Percentiles rank a stretch among this genome's conserved stretches.
phyloP scores from a whole-genome alignment of 139 green algal species.

The Chloropicon primus region DNA sequence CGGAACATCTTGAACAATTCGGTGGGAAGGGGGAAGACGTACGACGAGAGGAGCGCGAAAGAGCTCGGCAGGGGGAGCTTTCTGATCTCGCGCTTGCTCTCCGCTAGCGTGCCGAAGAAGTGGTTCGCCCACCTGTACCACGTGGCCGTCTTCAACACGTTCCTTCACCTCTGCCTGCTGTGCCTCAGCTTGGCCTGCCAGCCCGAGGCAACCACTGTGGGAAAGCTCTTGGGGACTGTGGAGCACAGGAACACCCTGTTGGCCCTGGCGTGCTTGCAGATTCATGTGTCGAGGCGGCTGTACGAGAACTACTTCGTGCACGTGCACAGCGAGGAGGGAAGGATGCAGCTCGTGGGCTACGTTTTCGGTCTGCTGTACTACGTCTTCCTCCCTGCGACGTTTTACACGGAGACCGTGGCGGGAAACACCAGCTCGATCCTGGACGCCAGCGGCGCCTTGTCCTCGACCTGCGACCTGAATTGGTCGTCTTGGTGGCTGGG shows the following conservation, averaged over 20 bases:
- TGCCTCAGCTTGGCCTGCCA: neutral
- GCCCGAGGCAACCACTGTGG: neutral
- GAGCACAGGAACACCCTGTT: neutral
- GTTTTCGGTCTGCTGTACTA: constrained; percentile 13
- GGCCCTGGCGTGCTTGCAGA: constrained; percentile 1
- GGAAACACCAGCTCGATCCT: neutral
- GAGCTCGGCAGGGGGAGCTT: neutral
- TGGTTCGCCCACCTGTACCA: constrained; percentile 21
- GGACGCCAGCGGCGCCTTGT: neutral
- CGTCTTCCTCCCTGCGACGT: neutral
- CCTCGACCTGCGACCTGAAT: neutral
- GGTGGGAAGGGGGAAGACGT: neutral
- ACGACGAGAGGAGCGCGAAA: neutral
- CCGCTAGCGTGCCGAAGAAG: constrained; percentile 12
- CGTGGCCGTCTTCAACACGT: constrained; percentile 1
- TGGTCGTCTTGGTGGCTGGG: neutral
- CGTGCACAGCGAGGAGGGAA: neutral
- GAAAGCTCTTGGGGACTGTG: neutral
- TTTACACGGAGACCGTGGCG: neutral
- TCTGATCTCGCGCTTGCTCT: neutral
- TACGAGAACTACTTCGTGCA: constrained; percentile 2
- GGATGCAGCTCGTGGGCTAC: constrained; percentile 15
- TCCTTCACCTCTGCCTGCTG: neutral
- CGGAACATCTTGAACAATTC: neutral
- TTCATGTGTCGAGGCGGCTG: constrained; percentile 9